Evolutionary conservation across 495 filamentous ascomycete species (phyloP), one percentile per base, ranked within the genome.

Genomic region (Aspergillus coremiiformis): DNA sequence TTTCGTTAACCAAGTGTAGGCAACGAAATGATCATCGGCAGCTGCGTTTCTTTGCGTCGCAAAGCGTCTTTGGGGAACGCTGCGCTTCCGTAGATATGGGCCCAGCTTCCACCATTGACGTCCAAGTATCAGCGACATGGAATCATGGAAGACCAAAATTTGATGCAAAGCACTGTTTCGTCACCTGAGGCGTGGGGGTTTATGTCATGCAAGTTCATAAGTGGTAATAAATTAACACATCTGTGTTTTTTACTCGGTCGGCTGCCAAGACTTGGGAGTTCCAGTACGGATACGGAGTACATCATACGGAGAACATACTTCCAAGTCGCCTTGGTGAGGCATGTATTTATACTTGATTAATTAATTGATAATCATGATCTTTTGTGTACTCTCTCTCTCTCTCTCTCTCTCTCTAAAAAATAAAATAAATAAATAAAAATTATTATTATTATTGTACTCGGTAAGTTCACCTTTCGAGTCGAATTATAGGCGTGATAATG

Each of bases 1-100:
- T 44, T 59, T 60, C 6, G 71, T 69, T 29, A 74, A 58, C 71
- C 68, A 74, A 27, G 70, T 72, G 43, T 57, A 69, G 12, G 68
- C 67, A 30, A 65, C 55, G 14, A 57, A 57, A 12, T n/a, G 50
- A 5, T 41, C 30, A 35, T 19, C 20, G 14, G 24, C 22, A 39
- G 22, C 26, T 45, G 46, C 21, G 12, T 48, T 44, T 17, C 29
- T 59, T 48, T 60, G 59, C 14, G 64, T 61, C 47, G 51, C 50
- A 53, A 59, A 54, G 33, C 52, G 53, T 55, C 63, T 62, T 51
- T 27, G 54, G 21, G 27, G 9, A 21, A 24, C 19, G 14, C 12
- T 12, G 9, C 47, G 33, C 12, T 35, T 47, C 3, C 41, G 53
- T 37, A n/a, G 19, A 47, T 11, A 33, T 14, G 11, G 21, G n/a